Conservation (phyloP, 768 basidiomycete genomes). For the Infundibulicybe gibba region DNA sequence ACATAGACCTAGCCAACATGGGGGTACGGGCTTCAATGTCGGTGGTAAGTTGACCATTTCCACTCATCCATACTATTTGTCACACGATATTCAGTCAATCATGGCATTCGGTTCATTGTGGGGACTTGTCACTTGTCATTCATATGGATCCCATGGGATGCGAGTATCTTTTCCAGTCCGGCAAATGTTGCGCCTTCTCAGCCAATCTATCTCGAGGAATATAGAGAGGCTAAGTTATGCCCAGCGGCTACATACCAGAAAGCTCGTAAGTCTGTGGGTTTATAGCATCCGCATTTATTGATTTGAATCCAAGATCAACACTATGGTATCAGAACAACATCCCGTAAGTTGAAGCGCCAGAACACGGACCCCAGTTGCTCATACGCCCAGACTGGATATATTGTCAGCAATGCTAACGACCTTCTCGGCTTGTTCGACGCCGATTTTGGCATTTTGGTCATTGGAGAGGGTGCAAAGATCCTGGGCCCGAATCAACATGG, state of each 20-base stretch:
- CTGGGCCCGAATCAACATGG: constrained; percentile 68
- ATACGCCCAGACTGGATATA: constrained; percentile 54
- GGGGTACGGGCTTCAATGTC: constrained; percentile 83
- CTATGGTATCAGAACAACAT: constrained; percentile 60
- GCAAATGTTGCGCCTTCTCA: constrained; percentile 76
- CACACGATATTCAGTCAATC: constrained; percentile 50
- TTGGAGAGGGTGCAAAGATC: constrained; percentile 71
- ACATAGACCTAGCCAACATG: constrained; percentile 72
- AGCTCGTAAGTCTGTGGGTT: constrained; percentile 48
- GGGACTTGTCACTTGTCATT: constrained; percentile 79
- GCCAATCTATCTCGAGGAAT: constrained; percentile 76
- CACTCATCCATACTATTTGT: constrained; percentile 1
- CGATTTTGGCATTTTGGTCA: constrained; percentile 67
- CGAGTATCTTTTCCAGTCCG: constrained; percentile 82
- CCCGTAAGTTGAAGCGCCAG: constrained; percentile 31
- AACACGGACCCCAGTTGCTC: background rate
- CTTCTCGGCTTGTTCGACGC: constrained; percentile 76
- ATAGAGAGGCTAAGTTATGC: constrained; percentile 79
- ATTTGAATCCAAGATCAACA: constrained; percentile 53
- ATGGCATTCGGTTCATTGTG: constrained; percentile 77
- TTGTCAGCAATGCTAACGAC: constrained; percentile 79
- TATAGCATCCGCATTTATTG: background rate
- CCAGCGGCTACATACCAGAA: constrained; percentile 68
- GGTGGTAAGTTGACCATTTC: constrained; percentile 43
- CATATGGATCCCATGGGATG: constrained; percentile 76